A percentile compares a stretch with the other conserved stretches of the same genome.
phyloP scores from a whole-genome alignment of 2,329 filamentous ascomycete species.

The Elsinoe ampelina region DNA sequence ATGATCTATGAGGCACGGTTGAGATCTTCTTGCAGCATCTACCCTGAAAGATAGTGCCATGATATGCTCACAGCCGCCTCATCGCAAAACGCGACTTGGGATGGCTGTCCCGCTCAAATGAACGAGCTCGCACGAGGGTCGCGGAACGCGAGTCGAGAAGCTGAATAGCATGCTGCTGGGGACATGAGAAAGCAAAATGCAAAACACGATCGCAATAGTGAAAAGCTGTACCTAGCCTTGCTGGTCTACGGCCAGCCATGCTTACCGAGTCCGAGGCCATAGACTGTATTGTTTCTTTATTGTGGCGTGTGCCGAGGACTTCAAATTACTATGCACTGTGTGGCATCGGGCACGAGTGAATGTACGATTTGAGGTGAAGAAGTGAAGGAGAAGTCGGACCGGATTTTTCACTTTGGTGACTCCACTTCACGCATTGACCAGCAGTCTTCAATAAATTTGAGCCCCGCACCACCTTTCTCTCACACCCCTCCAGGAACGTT shows the following conservation, averaged over 20 bases:
- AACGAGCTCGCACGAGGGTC: not conserved
- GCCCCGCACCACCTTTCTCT: not conserved
- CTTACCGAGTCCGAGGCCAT: too few species aligned
- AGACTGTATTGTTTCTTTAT: too few species aligned
- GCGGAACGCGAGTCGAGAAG: not conserved
- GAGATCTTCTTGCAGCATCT: not conserved
- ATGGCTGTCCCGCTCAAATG: constrained; percentile 1
- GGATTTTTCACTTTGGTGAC: too few species aligned
- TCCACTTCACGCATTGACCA: too few species aligned
- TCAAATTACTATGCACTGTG: too few species aligned
- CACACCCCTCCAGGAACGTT: not conserved
- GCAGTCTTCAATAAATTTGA: not conserved
- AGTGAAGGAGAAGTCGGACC: not conserved
- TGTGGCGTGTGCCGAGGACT: too few species aligned
- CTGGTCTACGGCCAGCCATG: too few species aligned
- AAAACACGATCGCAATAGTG: too few species aligned
- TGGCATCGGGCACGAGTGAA: too few species aligned
- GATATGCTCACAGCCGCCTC: constrained; percentile 7
- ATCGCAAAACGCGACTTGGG: constrained; percentile 8
- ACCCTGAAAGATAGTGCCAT: not conserved
- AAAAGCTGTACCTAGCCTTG: too few species aligned
- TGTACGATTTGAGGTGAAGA: not conserved
- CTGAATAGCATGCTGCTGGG: not conserved
- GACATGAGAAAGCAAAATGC: too few species aligned
- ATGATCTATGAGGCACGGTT: constrained; percentile 9